Conservation (phyloP, 2,329 filamentous ascomycete species). For the Aureobasidium sp. region DNA sequence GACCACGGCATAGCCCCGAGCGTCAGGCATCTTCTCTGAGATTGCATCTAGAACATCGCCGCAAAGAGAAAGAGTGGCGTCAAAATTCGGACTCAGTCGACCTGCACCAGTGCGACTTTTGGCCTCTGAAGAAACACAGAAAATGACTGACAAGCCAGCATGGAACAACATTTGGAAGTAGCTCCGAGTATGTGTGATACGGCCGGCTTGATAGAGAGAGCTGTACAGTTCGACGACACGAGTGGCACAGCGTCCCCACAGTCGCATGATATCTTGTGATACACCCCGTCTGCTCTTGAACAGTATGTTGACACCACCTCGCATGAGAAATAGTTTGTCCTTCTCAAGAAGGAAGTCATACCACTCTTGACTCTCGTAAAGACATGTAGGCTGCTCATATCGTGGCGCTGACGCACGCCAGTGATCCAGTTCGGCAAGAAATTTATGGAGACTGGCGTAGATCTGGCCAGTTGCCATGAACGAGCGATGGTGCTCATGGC, state of each 20-base stretch:
- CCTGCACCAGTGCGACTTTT: neutral
- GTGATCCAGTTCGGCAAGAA: conserved; percentile 26
- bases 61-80: neutral
- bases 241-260: conserved; percentile 24
- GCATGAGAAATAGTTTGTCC: conserved; percentile 35
- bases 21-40: conserved; percentile 2
- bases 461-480: neutral
- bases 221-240: conserved; percentile 36
- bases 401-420: conserved; percentile 33
- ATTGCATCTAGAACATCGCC: neutral
- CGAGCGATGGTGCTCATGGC: neutral
- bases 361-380: conserved; percentile 41
- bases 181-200: conserved; percentile 40
- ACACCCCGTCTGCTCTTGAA: conserved; percentile 19
- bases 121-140: conserved; percentile 3
- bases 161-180: conserved; percentile 46
- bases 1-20: neutral
- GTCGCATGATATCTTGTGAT: conserved; percentile 25
- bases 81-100: neutral
- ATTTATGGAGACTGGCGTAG: neutral
- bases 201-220: conserved; percentile 28
- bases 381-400: conserved; percentile 29
- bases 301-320: conserved; percentile 36
- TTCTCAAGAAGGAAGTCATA: conserved; percentile 38
- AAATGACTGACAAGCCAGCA: conserved; percentile 29